Evolutionary conservation across 2,329 filamentous ascomycete genomes (phyloP), one percentile per base, ranked within the genome.

Genomic region (Botrytis sinoallii): DNA sequence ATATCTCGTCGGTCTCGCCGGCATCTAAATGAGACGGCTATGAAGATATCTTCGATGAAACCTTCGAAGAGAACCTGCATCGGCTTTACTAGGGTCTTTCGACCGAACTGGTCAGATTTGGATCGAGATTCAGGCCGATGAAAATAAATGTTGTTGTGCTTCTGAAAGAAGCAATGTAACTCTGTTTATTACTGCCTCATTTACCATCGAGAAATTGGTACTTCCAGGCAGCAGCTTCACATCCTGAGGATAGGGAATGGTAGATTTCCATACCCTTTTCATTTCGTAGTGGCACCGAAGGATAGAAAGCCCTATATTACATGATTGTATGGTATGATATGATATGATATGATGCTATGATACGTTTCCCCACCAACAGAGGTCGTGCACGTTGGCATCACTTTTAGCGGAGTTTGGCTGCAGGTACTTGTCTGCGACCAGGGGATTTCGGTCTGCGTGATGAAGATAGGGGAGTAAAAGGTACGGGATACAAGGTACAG

Each of bases 361-460:
- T 57, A 68, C 16, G 18, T 68, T 57, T 14, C 46, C 35, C 66
- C 66, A 42, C 48, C 66, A 68, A 32, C 48, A 55, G 35, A 68
- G 48, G 35, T 68, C 1, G 66, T 68, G 66, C 66, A 68, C 66
- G 35, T n/a, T 16, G 35, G 25, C 65, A 68, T 48, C 66, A 68
- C 48, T 40, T 55, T 57, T 68, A 38, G 48, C 46, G 66, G 48
- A 68, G 48, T 55, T 10, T 25, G 32, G 66, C 66, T 68, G 66
- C 66, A 68, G 66, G 66, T 68, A 68, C 66, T 38, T 68, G 29
- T 22, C 10, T 57, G 48, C n/a, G 25, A 55, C 16, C 35, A 68
- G 38, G 25, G n/a, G 32, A 42, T 42, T 55, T 18, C 9, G 18
- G 18, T n/a, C 48, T 48, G 46, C 48, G 35, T 25, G 32, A 18